phyloP scores from a whole-genome alignment of 2,329 filamentous ascomycete genomes.

The Diaporthe ampelina region DNA sequence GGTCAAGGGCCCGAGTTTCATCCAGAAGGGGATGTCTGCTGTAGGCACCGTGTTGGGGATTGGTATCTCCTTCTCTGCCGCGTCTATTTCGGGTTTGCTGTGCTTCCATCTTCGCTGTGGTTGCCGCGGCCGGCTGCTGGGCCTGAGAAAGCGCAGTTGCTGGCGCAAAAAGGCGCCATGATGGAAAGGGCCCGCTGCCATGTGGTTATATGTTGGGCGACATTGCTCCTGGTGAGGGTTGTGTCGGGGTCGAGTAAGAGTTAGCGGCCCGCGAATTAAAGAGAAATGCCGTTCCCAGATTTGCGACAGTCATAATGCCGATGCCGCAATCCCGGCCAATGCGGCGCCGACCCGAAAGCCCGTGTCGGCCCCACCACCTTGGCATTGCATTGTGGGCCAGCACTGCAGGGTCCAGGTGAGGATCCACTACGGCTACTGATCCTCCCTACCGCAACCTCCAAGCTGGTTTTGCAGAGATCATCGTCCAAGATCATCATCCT shows the following conservation, averaged over 20 bases:
- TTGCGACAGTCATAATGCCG: conserved; percentile 35
- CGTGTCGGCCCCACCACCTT: conserved; percentile 26
- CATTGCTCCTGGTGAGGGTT: neutral
- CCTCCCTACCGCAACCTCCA: neutral
- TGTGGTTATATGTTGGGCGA: conserved; percentile 21
- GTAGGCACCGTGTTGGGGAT: conserved; percentile 57
- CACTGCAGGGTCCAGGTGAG: neutral
- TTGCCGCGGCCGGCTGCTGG: conserved; percentile 39
- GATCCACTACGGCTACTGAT: neutral
- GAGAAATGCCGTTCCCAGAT: conserved; percentile 5
- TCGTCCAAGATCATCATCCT: no score
- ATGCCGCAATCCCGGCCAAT: conserved; percentile 29
- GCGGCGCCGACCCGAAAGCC: conserved; percentile 13
- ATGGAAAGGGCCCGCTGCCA: conserved; percentile 45
- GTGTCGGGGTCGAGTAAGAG: neutral
- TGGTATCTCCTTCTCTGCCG: conserved; percentile 52
- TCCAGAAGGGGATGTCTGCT: conserved; percentile 63
- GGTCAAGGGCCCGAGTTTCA: conserved; percentile 70
- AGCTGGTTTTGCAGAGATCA: neutral
- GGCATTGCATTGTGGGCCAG: conserved; percentile 2
- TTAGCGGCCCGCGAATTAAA: conserved; percentile 4
- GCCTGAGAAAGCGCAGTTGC: conserved; percentile 46
- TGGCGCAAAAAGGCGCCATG: conserved; percentile 49
- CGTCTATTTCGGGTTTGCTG: conserved; percentile 42
- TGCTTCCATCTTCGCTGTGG: conserved; percentile 50